Conservation (phyloP, 73 alveolate genomes). For the Tetrahymena borealis region DNA sequence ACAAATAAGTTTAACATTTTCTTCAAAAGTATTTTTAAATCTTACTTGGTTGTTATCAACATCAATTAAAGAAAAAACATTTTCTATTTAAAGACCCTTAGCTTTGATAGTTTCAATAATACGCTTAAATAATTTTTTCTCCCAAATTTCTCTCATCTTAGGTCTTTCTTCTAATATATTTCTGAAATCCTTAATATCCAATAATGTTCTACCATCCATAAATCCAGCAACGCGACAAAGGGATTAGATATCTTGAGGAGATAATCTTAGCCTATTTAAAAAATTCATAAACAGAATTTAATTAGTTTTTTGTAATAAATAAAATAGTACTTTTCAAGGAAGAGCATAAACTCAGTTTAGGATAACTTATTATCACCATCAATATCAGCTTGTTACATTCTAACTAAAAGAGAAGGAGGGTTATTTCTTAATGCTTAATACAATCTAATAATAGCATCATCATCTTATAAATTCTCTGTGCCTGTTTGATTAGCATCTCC, state of each 20-base stretch:
- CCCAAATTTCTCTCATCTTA: neutral
- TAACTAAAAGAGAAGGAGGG: conserved; percentile 18
- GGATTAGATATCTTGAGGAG: conserved; percentile 7
- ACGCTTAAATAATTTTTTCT: neutral
- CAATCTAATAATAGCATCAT: conserved; percentile 26
- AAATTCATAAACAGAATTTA: too few relatives aligned
- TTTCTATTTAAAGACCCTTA: conserved; percentile 6
- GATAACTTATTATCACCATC: conserved; percentile 31
- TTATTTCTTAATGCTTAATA: conserved; percentile 20
- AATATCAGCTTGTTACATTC: conserved; percentile 27
- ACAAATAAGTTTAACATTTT: neutral
- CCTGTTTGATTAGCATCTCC: too few relatives aligned
- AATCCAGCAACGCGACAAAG: conserved; percentile 28
- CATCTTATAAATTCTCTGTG: conserved; percentile 25
- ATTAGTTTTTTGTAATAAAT: too few relatives aligned
- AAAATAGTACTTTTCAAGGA: neutral
- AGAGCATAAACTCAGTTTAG: conserved; percentile 13
- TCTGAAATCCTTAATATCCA: conserved; percentile 21
- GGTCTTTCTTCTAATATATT: conserved; percentile 30
- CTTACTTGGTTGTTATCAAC: neutral
- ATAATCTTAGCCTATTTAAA: neutral
- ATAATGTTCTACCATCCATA: conserved; percentile 3
- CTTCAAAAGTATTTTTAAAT: neutral
- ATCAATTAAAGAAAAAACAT: conserved; percentile 14
- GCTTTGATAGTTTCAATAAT: conserved; percentile 23